Evolutionary conservation across 2,329 filamentous ascomycete species (phyloP).

Genomic region (Pseudofabraea citricarpa): DNA sequence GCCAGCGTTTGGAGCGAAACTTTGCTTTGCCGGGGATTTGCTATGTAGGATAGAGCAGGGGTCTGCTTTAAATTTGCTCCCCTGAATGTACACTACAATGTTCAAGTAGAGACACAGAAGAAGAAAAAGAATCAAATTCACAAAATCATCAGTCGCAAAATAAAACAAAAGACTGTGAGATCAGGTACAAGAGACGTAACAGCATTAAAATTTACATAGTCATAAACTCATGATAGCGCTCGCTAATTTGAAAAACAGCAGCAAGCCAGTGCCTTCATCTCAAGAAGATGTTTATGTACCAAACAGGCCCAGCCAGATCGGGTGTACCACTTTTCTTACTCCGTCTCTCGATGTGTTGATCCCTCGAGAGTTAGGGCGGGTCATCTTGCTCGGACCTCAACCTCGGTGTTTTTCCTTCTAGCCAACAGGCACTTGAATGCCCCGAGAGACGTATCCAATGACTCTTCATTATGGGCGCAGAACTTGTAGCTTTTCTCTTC

Average conservation of each 20-base stretch:
- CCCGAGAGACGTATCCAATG: conserved; percentile 77
- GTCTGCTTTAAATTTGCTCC: neutral
- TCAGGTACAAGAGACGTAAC: no score
- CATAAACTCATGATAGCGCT: conserved; percentile 12
- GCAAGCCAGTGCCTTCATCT: conserved; percentile 2
- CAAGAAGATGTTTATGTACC: conserved; percentile 1
- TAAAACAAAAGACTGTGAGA: no score
- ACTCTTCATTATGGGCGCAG: conserved; percentile 75
- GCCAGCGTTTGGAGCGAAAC: no score
- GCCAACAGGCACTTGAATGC: conserved; percentile 83
- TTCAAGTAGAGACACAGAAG: no score
- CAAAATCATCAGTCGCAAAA: no score
- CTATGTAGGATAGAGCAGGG: no score
- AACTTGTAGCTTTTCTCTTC: conserved; percentile 84
- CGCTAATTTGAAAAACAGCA: neutral
- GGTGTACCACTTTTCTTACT: conserved; percentile 4
- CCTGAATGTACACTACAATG: neutral
- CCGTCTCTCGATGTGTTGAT: neutral
- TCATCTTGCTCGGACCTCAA: conserved; percentile 5
- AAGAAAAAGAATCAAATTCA: no score
- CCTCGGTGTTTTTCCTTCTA: conserved; percentile 55
- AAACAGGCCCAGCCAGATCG: conserved; percentile 8
- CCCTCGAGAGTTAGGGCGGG: no score
- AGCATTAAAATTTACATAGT: conserved; percentile 23
- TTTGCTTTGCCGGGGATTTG: no score